Percentiles rank a stretch among this genome's conserved stretches.
Conservation (phyloP, 129 eudicot genomes). For the Deinandra increscens region DNA sequence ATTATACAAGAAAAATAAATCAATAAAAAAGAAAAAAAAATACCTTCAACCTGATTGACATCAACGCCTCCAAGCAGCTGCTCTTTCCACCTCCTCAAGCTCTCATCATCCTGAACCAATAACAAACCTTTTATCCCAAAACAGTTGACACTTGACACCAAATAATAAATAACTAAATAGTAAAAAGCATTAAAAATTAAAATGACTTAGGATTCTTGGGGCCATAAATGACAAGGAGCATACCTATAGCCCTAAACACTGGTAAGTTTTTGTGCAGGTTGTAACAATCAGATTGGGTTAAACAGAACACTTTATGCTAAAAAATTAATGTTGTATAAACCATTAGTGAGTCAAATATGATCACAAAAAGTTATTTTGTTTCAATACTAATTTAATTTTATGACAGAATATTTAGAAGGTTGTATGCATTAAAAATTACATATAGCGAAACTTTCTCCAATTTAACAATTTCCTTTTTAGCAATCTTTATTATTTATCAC, state of each 20-base stretch:
- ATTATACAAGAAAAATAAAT: not conserved
- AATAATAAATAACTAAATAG: not conserved
- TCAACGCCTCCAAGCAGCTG: slow-evolving; percentile 72
- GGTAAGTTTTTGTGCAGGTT: not conserved
- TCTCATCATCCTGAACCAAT: slow-evolving; percentile 71
- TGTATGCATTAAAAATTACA: not conserved
- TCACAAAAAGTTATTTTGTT: not conserved
- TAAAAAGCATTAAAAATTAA: not conserved
- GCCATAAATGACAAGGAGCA: not conserved
- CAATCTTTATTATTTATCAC: not conserved
- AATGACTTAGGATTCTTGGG: not conserved
- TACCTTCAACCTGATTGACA: slow-evolving; percentile 49
- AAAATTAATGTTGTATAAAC: not conserved
- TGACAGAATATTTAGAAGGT: not conserved
- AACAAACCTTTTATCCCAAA: not conserved
- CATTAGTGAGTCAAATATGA: not conserved
- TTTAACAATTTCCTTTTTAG: not conserved
- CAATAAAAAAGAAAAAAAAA: not conserved
- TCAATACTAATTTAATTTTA: not conserved
- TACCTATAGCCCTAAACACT: not conserved
- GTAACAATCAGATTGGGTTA: not conserved
- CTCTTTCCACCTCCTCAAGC: slow-evolving; percentile 86
- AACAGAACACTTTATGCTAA: not conserved
- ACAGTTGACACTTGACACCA: not conserved
- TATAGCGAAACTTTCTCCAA: too few species aligned